A percentile compares a stretch with the other conserved stretches of the same genome.
Conservation (phyloP, 257 asterid genomes). For the Przewalskia tangutica region DNA sequence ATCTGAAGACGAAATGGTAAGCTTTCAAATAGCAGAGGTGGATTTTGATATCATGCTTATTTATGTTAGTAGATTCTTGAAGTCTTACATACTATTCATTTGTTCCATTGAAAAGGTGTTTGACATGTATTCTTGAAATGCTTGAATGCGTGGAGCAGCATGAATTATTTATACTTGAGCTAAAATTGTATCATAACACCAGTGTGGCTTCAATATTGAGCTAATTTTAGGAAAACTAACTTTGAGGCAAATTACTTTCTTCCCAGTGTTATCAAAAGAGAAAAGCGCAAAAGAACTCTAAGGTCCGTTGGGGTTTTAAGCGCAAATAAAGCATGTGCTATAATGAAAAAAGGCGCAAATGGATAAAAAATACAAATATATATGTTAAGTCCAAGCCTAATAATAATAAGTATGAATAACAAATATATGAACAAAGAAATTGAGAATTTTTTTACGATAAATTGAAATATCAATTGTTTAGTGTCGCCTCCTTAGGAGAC, state of each 20-base stretch:
- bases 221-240: background rate
- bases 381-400: no score
- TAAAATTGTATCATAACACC: background rate
- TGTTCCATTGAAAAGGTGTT: background rate
- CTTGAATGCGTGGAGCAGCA: background rate
- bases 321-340: no score
- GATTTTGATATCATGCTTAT: background rate
- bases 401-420: no score
- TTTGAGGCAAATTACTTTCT: background rate
- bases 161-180: background rate
- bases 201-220: background rate
- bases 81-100: background rate
- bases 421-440: no score
- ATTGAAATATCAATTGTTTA: no score
- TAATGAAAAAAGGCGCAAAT: no score
- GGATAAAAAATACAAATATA: no score
- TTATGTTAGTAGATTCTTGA: conserved; percentile 1
- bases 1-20: conserved; percentile 68
- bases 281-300: no score
- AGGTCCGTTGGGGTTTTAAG: no score
- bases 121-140: background rate
- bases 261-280: background rate
- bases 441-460: no score
- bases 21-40: conserved; percentile 16
- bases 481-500: no score